Conservation (phyloP, 441 rosid genomes). For the Cnidoscolus chayamansa region DNA sequence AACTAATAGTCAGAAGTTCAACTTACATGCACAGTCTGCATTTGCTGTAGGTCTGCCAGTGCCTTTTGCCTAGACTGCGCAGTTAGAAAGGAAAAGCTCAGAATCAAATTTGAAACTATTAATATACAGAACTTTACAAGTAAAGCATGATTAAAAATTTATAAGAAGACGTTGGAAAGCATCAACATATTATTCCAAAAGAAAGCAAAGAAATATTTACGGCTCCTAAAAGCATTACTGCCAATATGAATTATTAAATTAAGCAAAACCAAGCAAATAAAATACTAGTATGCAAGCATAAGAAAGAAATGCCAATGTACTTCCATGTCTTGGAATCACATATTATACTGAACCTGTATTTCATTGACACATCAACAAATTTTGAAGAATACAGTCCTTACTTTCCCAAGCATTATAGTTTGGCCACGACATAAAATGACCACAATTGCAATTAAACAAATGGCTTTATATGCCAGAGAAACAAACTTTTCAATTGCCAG, state of each 20-base stretch:
- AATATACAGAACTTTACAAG: not conserved
- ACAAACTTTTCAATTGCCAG: too few species aligned
- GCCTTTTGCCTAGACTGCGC: conserved; percentile 99
- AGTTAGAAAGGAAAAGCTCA: conserved; percentile 20
- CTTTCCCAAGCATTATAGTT: too few species aligned
- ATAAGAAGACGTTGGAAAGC: not conserved
- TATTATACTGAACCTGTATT: not conserved
- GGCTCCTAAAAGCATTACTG: not conserved
- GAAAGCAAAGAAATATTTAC: not conserved
- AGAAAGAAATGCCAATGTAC: not conserved
- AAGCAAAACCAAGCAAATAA: not conserved
- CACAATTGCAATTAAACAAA: too few species aligned
- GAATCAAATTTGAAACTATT: conserved; percentile 5
- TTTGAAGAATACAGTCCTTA: not conserved
- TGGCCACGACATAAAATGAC: too few species aligned
- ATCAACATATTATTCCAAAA: not conserved
- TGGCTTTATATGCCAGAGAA: too few species aligned
- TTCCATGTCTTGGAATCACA: not conserved
- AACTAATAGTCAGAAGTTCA: conserved; percentile 9
- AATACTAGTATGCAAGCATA: not conserved
- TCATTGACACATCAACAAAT: not conserved
- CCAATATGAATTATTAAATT: not conserved
- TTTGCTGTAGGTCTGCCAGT: conserved; percentile 61
- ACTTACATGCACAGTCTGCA: conserved; percentile 72
- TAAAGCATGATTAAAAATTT: conserved; percentile 2